Base-by-base conservation (phyloP, 306 rosid genomes). In the Glycyrrhiza uralensis region DNA sequence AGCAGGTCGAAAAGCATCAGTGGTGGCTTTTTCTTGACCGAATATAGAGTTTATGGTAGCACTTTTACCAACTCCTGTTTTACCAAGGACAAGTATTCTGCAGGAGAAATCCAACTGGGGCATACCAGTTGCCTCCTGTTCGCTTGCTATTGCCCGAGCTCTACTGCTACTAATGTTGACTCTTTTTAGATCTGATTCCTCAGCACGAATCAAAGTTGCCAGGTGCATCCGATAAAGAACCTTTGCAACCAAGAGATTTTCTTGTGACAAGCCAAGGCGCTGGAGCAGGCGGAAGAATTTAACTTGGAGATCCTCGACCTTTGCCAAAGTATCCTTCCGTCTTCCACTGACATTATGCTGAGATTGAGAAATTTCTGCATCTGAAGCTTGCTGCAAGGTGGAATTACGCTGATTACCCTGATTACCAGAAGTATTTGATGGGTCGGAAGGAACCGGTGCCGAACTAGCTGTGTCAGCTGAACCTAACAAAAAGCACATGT, bases 11-110 rank as follows among this genome's bases (percentile, higher is more conserved):
- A 91, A 95, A 69, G 99, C 93, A 84, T 90, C 85, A 18, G 99
- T 95, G 10, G 11, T 68, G 6, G 93, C 69, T 88, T 88, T 95
- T 23, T 58, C 78, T 84, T 91, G 92, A 78, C 84, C 97, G 75
- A 91, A 86, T 68, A 95, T 73, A 46, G 99, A 91, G 76, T 95
- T 95, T 77, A 95, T 89, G 4, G 99, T 95, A 61, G 99, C 99
- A 88, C 99, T 91, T 85, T 95, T 95, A 19, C 99, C 99, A 54
- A 95, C 99, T 75, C 99, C 99, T 24, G 97, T 89, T 82, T 86
- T 95, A 32, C 99, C 97, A 19, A 95, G 82, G 38, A 88, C 89
- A 74, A 95, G 99, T 86, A 95, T 88, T 78, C 88, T 85, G 83
- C 91, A 69, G 39, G 96, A 83, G 83, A 89, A 95, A 76, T 87